Evolutionary conservation across 257 asterid genomes (phyloP), one percentile per base, ranked within the genome.

Genomic region (Solanum gandarillasii): DNA sequence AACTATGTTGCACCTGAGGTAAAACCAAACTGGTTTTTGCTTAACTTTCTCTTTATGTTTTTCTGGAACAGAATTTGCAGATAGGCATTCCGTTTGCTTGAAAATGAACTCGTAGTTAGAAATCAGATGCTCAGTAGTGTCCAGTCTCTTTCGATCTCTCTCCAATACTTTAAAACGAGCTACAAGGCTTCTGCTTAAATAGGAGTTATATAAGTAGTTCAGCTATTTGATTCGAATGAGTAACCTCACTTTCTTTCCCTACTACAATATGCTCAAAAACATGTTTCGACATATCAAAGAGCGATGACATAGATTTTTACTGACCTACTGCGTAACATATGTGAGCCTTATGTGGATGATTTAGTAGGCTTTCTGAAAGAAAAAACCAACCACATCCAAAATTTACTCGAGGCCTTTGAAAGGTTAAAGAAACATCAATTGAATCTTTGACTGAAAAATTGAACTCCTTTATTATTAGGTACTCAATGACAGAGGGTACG

Each of bases 1-100:
- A 96, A 96, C 88, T 96, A 96, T 81, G 99, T 95, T 79, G 99
- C 99, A 89, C 99, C 99, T 18, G 99, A 96, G 97, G 99, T 96
- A 91, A 31, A 83, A 67, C 43, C 27, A 12, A 76, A 65, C n/a
- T 25, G 2, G 20, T 29, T 81, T 29, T 81, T 86, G 4, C 82
- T 55, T 60, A 32, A 55, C 46, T 73, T 34, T 43, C n/a, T 70
- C 83, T 38, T 36, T 3, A 76, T 32, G 27, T 18, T 48, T 48
- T 48, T 2, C 85, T 10, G 43, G 18, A 81, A 46, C 68, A 5
- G 67, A 81, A 38, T 0, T 34, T 2, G 36, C 6, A 29, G 68
- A 81, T 18, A 46, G 29, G 29, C 12, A 18, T 81, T 46, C 27
- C 6, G 27, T 46, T 81, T 46, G 62, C 84, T 78, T 78, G 25